These are phyloP conservation scores for Oleoguttula mirabilis DNA, from an alignment of 495 filamentous ascomycete species.

Conservation along the genomic window DNA sequence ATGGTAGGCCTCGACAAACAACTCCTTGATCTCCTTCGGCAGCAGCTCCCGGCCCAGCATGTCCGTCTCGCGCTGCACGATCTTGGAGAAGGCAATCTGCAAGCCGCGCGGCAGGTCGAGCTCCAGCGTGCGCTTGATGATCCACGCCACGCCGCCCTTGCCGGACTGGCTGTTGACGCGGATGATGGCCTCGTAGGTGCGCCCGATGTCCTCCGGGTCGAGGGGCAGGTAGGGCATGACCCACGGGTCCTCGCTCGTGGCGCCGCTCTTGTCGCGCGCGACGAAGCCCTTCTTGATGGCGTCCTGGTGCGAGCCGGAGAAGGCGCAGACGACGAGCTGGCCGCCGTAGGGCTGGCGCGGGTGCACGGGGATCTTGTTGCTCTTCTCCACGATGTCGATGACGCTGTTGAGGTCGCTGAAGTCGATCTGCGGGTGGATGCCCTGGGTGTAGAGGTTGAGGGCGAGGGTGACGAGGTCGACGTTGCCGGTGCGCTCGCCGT, in stretches of 20 bases:
- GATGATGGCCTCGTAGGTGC: slow-evolving; percentile 94
- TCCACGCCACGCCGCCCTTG: slow-evolving; percentile 91
- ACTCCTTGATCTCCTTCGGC: slow-evolving; percentile 63
- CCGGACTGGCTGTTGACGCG: slow-evolving; percentile 94
- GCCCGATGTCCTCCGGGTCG: slow-evolving; percentile 85
- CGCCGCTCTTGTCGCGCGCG: slow-evolving; percentile 47
- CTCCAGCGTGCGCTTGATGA: slow-evolving; percentile 76
- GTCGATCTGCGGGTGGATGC: slow-evolving; percentile 72
- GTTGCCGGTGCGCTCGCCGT: slow-evolving; percentile 92
- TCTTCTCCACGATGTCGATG: slow-evolving; percentile 80
- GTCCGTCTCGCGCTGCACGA: slow-evolving; percentile 73
- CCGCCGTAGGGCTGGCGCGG: slow-evolving; percentile 82
- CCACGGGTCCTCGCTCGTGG: slow-evolving; percentile 51
- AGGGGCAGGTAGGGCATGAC: slow-evolving; percentile 83
- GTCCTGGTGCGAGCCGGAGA: slow-evolving; percentile 88
- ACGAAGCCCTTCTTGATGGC: slow-evolving; percentile 97
- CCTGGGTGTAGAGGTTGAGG: slow-evolving; percentile 93
- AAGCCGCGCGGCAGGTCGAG: slow-evolving; percentile 88
- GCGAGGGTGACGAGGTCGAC: slow-evolving; percentile 92
- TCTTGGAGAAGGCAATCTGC: slow-evolving; percentile 79
- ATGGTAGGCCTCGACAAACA: slow-evolving; percentile 85
- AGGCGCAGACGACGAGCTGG: slow-evolving; percentile 76
- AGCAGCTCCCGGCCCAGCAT: slow-evolving; percentile 66
- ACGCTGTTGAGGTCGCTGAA: slow-evolving; percentile 82
- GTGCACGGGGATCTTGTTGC: slow-evolving; percentile 91